Evolutionary conservation across 2,329 filamentous ascomycete genomes (phyloP), one percentile per base, ranked within the genome.

Genomic region (Penicillium sumatraense): DNA sequence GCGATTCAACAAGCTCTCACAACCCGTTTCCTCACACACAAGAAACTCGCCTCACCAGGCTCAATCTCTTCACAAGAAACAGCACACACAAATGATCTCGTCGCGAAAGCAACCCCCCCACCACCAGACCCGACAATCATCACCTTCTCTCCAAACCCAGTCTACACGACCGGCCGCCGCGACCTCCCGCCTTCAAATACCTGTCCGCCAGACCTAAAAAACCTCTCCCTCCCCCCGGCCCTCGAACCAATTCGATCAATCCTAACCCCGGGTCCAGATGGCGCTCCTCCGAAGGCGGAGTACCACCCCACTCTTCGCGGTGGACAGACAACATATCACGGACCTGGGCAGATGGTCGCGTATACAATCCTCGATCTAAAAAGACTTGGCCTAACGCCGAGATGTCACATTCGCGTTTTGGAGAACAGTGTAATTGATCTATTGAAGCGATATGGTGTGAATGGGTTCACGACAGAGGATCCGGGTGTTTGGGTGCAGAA

Each of bases 251-350:
- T 76, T 51, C 68, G 71, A 21, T 58, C 68, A 10, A 63, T 75
- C 42, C 61, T 72, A 23, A 68, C 65, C n/a, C 45, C 62, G 0
- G 54, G 57, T 4, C 24, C 53, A 42, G 60, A 68, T 27, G 55
- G 42, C n/a, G 16, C 26, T 14, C 40, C 71, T 27, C 77, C 77
- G 31, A 64, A 71, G 23, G 89, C 88, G 3, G 78, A 83, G n/a
- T 85, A 95, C 64, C 75, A 85, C 40, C 82, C 87, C 65, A 89
- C 90, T 13, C 83, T 86, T n/a, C 87, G 95, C 51, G 95, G 95
- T 58, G 95, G 95, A 0, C 86, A 96, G 62, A 93, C 91, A 0
- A 98, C 95, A 2, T 98, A 96, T 78, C 95, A 99, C 72, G 95
- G 93, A 0, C 95, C 93, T 0, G 93, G 93, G 0, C 95, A 99